Base-by-base conservation (phyloP, 768 basidiomycete genomes). In the Leccinellum rugosiceps region DNA sequence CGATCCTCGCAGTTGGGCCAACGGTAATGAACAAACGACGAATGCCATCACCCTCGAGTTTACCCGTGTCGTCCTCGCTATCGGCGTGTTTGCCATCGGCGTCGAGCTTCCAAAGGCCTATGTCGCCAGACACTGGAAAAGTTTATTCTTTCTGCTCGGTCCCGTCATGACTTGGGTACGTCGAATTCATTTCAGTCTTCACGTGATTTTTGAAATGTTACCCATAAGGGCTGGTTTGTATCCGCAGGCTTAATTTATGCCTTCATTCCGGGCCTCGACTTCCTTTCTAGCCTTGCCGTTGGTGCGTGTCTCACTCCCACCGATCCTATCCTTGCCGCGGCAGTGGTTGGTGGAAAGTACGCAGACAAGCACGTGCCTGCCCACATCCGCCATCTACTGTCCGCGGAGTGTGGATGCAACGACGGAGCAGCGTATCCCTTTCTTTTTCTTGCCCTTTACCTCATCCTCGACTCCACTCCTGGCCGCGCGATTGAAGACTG, bases 341-440 rank as follows among this genome's bases (percentile, higher is more conserved):
- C 72, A 9, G 94, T 92, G 32, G 84, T 92, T 11, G 96, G 96
- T 66, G 96, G 96, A 31, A 95, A 92, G 76, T 99, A 93, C 76
- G 97, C 97, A 3, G 91, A 98, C 72, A 97, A 98, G 70, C 96
- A 98, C 66, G 96, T 98, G 23, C 92, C 91, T 2, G 85, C 88
- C 1, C 91, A 93, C 67, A 76, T 93, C 43, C 85, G 81, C 31
- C 81, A 80, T 62, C 69, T 88, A 53, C 76, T 88, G 17, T 78
- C 87, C 8, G 79, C 79, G 25, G 96, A 98, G 74, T 87, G 85
- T 55, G 96, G 93, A 8, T 93, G 92, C 67, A 99, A 98, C 70
- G 97, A 99, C 59, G 97, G 97, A 32, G 96, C 96, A 0, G 94
- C 95, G 0, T 97, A 94, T 72, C 95, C 94, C 0, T 98, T 98